Evolutionary conservation across 1,284 basidiomycete species (phyloP), one percentile per base, ranked within the genome.

Genomic region (Leccinum holopus): DNA sequence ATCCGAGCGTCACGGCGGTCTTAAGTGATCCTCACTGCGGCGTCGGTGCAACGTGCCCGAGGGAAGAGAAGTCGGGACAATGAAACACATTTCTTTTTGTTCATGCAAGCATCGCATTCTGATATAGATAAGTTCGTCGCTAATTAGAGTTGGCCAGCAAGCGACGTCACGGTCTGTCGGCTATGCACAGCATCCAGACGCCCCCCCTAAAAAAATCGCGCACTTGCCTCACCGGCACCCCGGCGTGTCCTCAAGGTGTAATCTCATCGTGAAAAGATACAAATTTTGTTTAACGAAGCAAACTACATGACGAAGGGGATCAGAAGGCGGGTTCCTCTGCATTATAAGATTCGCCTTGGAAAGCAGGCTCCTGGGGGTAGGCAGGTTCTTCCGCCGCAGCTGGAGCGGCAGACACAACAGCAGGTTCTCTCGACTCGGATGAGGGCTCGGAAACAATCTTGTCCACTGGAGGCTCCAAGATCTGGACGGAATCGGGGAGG

Each of bases 401-500:
- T 16, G 84, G 78, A 16, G 78, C 76, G 14, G 83, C 81, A 25
- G 83, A 71, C 55, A 82, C 72, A 55, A 85, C 81, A 41, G 82
- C 80, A 30, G 90, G 87, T 68, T 92, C 91, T 69, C 84, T 83
- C 72, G 90, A 87, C 76, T 93, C 91, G 55, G 91, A 93, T 10
- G 87, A 84, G 25, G 91, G 91, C 74, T 93, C 91, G 32, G 83
- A 84, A 64, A 92, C 85, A 66, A 90, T 79, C 77, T 93, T 93
- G 81, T 93, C 91, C 67, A 89, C 79, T 28, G 85, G 87, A 47
- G 92, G 91, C 77, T 97, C 94, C 75, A 88, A 78, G 76, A 98
- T 94, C 74, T 89, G 88, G 76, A 99, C 96, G 68, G 90, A 91
- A 79, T 99, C 97, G 68, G 97, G 97, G 61, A 99, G 90, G 68